Conservation (phyloP, 805 yeast species). For the Candida michaelii region DNA sequence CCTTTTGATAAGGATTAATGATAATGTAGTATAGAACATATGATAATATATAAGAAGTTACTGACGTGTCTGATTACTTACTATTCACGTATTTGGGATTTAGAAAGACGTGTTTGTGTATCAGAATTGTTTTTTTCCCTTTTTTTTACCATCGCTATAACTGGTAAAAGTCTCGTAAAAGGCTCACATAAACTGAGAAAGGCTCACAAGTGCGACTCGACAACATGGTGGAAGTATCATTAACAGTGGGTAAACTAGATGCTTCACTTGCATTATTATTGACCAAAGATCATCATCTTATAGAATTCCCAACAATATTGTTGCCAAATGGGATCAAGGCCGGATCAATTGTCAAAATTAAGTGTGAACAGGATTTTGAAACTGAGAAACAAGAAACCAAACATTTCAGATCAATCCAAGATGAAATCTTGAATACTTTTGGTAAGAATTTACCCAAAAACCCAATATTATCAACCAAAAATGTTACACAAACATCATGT, state of each 20-base stretch:
- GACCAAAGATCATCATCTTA: slow-evolving; percentile 88
- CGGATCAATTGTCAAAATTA: slow-evolving; percentile 86
- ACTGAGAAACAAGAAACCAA: slow-evolving; percentile 61
- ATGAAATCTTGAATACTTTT: slow-evolving; percentile 66
- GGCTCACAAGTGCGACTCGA: slow-evolving; percentile 7
- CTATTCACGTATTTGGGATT: too few relatives aligned
- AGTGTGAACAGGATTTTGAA: slow-evolving; percentile 72
- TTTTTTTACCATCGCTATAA: too few relatives aligned
- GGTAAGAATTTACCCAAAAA: slow-evolving; percentile 70
- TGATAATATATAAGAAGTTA: background rate
- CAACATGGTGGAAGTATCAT: slow-evolving; percentile 80
- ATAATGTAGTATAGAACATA: too few relatives aligned
- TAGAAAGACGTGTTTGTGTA: too few relatives aligned
- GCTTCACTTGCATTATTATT: slow-evolving; percentile 89
- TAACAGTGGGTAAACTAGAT: slow-evolving; percentile 94
- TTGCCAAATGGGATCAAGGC: slow-evolving; percentile 89
- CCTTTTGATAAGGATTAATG: too few relatives aligned
- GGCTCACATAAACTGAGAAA: too few relatives aligned
- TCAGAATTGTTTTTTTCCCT: too few relatives aligned
- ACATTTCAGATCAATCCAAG: slow-evolving; percentile 66
- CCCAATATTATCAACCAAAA: slow-evolving; percentile 69
- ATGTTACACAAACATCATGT: slow-evolving; percentile 91
- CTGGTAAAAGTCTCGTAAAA: too few relatives aligned
- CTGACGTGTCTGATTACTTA: too few relatives aligned
- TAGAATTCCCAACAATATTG: slow-evolving; percentile 94